phyloP scores from a whole-genome alignment of 1,139 yeast species.

The Debaryomyces psychrophilus region DNA sequence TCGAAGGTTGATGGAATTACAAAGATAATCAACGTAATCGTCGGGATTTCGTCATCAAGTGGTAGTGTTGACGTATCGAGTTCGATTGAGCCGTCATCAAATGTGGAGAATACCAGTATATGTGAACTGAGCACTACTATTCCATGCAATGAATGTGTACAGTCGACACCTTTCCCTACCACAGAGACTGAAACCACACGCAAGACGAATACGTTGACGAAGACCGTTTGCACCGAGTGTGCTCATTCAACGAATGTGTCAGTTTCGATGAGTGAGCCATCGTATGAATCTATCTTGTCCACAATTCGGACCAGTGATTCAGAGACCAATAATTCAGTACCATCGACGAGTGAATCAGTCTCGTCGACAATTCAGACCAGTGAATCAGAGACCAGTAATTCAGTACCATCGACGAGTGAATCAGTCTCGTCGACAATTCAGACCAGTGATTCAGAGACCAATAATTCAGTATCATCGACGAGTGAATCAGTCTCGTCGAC shows the following conservation, averaged over 20 bases:
- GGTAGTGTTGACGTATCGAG: conserved; percentile 8
- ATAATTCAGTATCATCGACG: not conserved
- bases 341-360: not conserved
- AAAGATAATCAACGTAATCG: conserved; percentile 16
- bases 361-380: not conserved
- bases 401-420: not conserved
- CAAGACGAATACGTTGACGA: not conserved
- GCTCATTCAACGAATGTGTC: not conserved
- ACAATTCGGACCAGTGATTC: not conserved
- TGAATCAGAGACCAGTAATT: not conserved
- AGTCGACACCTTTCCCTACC: not conserved
- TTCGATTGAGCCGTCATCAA: not conserved
- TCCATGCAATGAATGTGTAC: not conserved
- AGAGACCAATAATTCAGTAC: not conserved
- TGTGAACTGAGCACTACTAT: not conserved
- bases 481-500: not conserved
- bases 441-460: not conserved
- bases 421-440: not conserved
- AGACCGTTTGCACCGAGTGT: conserved; percentile 1
- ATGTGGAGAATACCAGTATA: not conserved
- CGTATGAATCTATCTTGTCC: not conserved
- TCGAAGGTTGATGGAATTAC: conserved; percentile 12
- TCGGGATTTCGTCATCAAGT: conserved; percentile 14
- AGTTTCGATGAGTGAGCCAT: not conserved
- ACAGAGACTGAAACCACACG: not conserved